These are phyloP conservation scores for Dactylorhiza incarnata DNA, from an alignment of 106 monocot species.

Conservation along the genomic window DNA sequence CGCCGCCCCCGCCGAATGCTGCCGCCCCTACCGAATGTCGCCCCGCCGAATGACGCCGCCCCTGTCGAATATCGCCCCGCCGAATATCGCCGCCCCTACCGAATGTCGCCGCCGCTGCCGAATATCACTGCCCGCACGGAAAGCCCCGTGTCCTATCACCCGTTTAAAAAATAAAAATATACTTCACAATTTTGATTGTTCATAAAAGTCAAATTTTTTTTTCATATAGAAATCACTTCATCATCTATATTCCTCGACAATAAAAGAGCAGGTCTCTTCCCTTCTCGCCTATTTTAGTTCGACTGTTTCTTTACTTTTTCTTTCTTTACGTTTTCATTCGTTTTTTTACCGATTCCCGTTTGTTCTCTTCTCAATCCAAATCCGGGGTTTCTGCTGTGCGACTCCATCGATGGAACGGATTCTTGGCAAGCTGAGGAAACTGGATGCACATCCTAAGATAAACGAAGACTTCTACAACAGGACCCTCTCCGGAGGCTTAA, in stretches of 20 bases:
- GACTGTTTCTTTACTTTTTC: not conserved
- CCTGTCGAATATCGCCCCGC: too few species aligned
- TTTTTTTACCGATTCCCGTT: not conserved
- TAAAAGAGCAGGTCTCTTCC: not conserved
- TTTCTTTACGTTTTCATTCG: not conserved
- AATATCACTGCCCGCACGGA: too few species aligned
- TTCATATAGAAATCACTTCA: too few species aligned
- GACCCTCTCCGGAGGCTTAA: slow-evolving; percentile 82
- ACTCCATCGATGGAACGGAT: slow-evolving; percentile 42
- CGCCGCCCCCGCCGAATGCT: too few species aligned
- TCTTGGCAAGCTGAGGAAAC: slow-evolving; percentile 54
- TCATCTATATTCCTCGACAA: not conserved
- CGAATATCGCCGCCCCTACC: too few species aligned
- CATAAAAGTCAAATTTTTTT: too few species aligned
- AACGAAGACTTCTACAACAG: slow-evolving; percentile 88
- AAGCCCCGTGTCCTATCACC: too few species aligned
- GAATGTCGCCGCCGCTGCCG: too few species aligned
- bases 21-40: too few species aligned
- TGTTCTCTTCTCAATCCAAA: not conserved
- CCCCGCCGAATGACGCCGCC: too few species aligned
- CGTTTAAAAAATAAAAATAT: too few species aligned
- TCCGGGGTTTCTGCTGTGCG: not conserved
- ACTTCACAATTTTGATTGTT: too few species aligned
- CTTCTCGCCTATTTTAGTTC: not conserved
- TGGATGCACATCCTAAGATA: slow-evolving; percentile 86